Percentiles rank a stretch among this genome's conserved stretches.
Conservation (phyloP, 75 land plant species). For the Selaginella moellendorffii region DNA sequence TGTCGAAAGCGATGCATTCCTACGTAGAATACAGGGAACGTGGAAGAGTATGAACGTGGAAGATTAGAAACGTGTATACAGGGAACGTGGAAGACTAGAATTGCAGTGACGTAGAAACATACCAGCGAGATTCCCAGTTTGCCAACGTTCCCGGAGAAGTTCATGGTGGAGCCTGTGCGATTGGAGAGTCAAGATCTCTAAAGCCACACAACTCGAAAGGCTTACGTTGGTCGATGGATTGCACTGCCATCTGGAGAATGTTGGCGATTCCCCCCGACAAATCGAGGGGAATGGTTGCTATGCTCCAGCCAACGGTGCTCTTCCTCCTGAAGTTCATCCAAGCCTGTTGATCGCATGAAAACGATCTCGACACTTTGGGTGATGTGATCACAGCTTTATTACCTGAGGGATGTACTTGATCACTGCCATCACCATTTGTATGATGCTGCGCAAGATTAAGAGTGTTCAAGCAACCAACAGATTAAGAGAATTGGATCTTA, state of each 20-base stretch:
- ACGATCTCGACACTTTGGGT: background rate
- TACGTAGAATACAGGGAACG: constrained; percentile 20
- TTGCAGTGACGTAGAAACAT: background rate
- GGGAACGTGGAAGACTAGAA: background rate
- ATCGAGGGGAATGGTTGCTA: constrained; percentile 76
- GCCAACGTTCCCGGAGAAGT: constrained; percentile 82
- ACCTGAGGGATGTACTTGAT: constrained; percentile 96
- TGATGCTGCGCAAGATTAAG: constrained; percentile 32
- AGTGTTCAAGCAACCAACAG: background rate
- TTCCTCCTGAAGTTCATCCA: constrained; percentile 61
- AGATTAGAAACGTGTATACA: background rate
- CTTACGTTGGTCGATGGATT: constrained; percentile 80
- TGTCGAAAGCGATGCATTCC: constrained; percentile 56
- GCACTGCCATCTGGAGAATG: constrained; percentile 68
- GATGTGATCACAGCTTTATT: background rate
- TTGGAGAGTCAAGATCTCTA: background rate
- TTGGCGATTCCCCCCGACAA: constrained; percentile 57
- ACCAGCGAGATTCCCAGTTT: constrained; percentile 51
- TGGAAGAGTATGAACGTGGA: background rate
- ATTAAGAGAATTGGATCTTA: no score
- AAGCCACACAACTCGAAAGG: background rate
- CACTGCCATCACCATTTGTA: constrained; percentile 74
- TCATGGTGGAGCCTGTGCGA: constrained; percentile 12
- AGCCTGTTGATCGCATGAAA: constrained; percentile 50
- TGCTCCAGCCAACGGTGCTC: constrained; percentile 96